Conservation (phyloP, 768 basidiomycete genomes). For the Mycena belliarum region DNA sequence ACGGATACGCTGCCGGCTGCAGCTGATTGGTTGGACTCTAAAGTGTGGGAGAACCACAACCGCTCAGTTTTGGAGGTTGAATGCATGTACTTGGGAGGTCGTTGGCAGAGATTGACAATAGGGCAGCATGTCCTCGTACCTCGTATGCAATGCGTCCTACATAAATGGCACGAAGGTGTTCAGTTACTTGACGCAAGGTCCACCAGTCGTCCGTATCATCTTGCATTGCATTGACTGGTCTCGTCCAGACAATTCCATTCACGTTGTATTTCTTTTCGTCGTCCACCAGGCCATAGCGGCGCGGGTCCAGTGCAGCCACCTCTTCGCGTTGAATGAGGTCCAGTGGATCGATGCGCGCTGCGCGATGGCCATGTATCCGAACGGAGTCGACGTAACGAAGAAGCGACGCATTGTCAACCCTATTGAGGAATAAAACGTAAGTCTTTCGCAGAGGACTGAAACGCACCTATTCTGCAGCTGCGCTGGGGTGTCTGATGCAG, state of each 20-base stretch:
- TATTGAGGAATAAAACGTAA: slow-evolving; percentile 24
- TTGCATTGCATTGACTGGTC: slow-evolving; percentile 35
- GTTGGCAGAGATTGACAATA: neutral
- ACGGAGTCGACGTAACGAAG: slow-evolving; percentile 89
- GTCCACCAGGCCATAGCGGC: slow-evolving; percentile 72
- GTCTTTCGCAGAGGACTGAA: neutral
- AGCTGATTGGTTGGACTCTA: slow-evolving; percentile 63
- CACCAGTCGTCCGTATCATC: slow-evolving; percentile 48
- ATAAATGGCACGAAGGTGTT: slow-evolving; percentile 72
- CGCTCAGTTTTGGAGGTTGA: slow-evolving; percentile 83
- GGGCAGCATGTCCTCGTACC: slow-evolving; percentile 14
- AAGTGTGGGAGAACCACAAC: slow-evolving; percentile 80
- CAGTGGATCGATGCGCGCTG: slow-evolving; percentile 84
- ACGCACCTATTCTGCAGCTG: slow-evolving; percentile 19
- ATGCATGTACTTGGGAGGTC: slow-evolving; percentile 70
- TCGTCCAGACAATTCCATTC: slow-evolving; percentile 81
- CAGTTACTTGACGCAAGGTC: slow-evolving; percentile 69
- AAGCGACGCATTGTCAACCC: slow-evolving; percentile 74
- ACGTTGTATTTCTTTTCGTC: slow-evolving; percentile 60
- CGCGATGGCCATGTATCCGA: slow-evolving; percentile 82
- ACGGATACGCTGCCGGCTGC: slow-evolving; percentile 35
- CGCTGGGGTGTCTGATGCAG: slow-evolving; percentile 14
- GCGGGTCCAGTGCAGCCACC: slow-evolving; percentile 70
- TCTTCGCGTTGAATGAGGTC: slow-evolving; percentile 86
- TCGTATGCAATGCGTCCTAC: slow-evolving; percentile 89